Evolutionary conservation across 306 rosid species (phyloP), one percentile per base, ranked within the genome.

Genomic region (Prosopis cineraria): DNA sequence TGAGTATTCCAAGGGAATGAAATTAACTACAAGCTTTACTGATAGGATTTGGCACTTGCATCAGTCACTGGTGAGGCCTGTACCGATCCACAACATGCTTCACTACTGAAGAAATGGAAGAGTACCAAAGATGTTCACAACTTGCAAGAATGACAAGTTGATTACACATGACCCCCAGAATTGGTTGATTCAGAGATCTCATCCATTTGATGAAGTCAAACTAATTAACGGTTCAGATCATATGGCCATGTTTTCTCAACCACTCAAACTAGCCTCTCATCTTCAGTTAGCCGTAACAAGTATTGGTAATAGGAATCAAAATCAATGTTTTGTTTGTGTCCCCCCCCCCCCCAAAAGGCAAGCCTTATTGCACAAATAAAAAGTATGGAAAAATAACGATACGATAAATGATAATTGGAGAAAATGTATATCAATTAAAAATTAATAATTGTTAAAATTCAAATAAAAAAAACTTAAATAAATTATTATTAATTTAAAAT

Each of bases 191-290:
- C n/a, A 20, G 55, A 56, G 75, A 31, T 82, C 75, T 73, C 84
- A 77, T 13, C 80, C 83, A 0, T 79, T 36, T 79, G 53, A 50
- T 40, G 81, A 84, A 27, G 36, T 82, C 12, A 75, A 60, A 70
- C 65, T 82, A 41, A 80, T 86, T 2, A 24, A 40, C 3, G 71
- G 77, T n/a, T 67, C 87, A 2, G 88, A 84, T 72, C 88, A 86
- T 66, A 86, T 86, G 90, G 85, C 78, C 20, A 84, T 88, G 84
- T 40, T 86, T 44, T 79, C 86, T 8, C 63, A 71, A 74, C 83
- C 84, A 2, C 7, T n/a, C 7, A 50, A 67, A 29, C 50, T 86
- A 3, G 48, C 56, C 69, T 75, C 76, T 19, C 6, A 0, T n/a
- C 84, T 84, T 66, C 48, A 43, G 1, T 12, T 43, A 5, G 48